phyloP scores from a whole-genome alignment of 805 yeast genomes.

The Teunomyces aglyptinius region DNA sequence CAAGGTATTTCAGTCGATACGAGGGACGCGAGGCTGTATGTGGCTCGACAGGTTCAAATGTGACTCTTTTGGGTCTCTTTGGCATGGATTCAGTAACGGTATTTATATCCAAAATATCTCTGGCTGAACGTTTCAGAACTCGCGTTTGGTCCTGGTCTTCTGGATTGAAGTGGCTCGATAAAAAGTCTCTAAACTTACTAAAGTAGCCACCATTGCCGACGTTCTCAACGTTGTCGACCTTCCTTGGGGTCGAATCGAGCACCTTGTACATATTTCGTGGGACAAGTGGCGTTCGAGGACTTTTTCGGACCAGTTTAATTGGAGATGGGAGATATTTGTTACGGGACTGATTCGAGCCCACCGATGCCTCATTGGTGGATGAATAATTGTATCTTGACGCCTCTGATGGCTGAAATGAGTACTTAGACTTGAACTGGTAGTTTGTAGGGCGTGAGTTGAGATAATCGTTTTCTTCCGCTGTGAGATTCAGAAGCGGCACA shows the following conservation, averaged over 20 bases:
- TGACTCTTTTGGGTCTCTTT: conserved; percentile 12
- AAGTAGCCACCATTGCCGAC: neutral
- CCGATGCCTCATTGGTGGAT: neutral
- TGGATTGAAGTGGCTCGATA: neutral
- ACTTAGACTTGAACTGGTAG: neutral
- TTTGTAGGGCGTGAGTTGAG: conserved; percentile 2
- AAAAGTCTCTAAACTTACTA: conserved; percentile 1
- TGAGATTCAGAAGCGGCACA: conserved; percentile 1
- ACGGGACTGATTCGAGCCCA: neutral
- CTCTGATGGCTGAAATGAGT: neutral
- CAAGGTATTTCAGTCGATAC: conserved; percentile 3
- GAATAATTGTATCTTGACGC: neutral
- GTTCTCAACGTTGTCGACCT: neutral
- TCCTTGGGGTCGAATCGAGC: neutral
- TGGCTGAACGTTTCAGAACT: conserved; percentile 16
- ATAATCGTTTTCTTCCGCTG: conserved; percentile 1
- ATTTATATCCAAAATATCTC: conserved; percentile 9
- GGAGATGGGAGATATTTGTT: conserved; percentile 2
- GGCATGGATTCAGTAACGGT: neutral
- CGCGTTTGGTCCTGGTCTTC: conserved; percentile 2
- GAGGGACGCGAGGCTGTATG: neutral
- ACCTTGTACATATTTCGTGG: neutral
- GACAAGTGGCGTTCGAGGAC: neutral
- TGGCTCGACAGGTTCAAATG: conserved; percentile 8
- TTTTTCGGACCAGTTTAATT: neutral